Base-by-base conservation (phyloP, 805 yeast genomes). In the Metahyphopichia silvanorum region DNA sequence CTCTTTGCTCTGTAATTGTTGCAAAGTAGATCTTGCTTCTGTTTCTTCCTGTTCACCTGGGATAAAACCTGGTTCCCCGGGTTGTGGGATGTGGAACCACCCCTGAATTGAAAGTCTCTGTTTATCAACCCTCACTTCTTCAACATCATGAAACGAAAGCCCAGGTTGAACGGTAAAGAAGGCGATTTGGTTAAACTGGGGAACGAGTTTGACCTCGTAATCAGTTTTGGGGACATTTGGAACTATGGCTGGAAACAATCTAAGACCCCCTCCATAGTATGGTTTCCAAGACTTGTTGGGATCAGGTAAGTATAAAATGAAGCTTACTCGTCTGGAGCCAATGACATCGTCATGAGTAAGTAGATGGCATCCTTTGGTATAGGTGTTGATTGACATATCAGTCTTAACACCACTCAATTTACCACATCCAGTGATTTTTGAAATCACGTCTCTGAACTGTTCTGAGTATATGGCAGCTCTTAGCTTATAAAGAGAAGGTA, bases 71-170 rank as follows among this genome's bases (percentile, higher is more conserved):
- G 75, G 79, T 59, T 93, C 99, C 7, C 95, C 97, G 8, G 64
- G 65, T 55, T 93, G 98, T 3, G 99, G 99, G 32, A 89, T 86
- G 57, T 93, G 99, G 54, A 91, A 94, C 99, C 99, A 94, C 1
- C 99, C 99, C 51, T 93, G 96, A 39, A 93, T 86, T 1, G 96
- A 86, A 21, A 93, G 65, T 51, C 99, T 73, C 42, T 88, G 95
- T 52, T 82, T 86, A 51, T 89, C 95, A 2, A 81, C 95, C 39
- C 82, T 74, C 1, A 94, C 98, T 57, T 93, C 98, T 61, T 94
- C 98, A 9, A 93, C 99, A 49, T 94, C 98, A 57, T 93, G 99
- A 72, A 93, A 93, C 2, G 96, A 85, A 30, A 82, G 74, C 0
- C 98, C 99, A 1, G 98, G 99, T 53, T 88, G 93, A 10, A 93